phyloP scores from a whole-genome alignment of 2,329 filamentous ascomycete genomes.

The Fusarium hostae region DNA sequence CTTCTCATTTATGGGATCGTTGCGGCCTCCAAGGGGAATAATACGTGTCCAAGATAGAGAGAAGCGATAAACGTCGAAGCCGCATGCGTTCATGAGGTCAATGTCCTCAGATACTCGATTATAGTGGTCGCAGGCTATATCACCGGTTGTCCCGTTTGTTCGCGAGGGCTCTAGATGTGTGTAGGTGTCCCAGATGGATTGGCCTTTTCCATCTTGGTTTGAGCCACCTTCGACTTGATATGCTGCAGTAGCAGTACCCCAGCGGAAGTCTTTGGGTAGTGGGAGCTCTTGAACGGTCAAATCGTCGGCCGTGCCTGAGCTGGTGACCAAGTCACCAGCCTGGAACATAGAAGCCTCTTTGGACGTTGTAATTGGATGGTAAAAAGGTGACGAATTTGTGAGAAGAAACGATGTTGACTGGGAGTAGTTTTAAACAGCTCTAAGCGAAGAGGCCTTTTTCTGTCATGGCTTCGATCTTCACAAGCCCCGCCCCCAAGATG shows the following conservation, averaged over 20 bases:
- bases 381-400: background rate
- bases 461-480: background rate
- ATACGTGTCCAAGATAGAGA: constrained; percentile 72
- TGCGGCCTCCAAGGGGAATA: constrained; percentile 59
- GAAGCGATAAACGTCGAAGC: constrained; percentile 69
- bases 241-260: constrained; percentile 52
- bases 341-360: constrained; percentile 1
- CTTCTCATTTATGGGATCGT: background rate
- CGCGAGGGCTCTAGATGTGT: background rate
- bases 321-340: background rate
- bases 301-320: background rate
- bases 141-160: constrained; percentile 50
- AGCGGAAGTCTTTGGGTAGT: constrained; percentile 49
- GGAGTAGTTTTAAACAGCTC: background rate
- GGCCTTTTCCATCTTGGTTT: constrained; percentile 49
- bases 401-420: background rate
- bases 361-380: background rate
- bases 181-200: constrained; percentile 46
- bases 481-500: background rate
- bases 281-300: constrained; percentile 14
- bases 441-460: background rate
- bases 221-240: constrained; percentile 53
- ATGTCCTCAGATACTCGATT: constrained; percentile 61
- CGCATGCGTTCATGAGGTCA: constrained; percentile 64
- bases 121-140: constrained; percentile 56